Evolutionary conservation across 2,329 filamentous ascomycete genomes (phyloP).

Genomic region (Aspergillus japonicus): DNA sequence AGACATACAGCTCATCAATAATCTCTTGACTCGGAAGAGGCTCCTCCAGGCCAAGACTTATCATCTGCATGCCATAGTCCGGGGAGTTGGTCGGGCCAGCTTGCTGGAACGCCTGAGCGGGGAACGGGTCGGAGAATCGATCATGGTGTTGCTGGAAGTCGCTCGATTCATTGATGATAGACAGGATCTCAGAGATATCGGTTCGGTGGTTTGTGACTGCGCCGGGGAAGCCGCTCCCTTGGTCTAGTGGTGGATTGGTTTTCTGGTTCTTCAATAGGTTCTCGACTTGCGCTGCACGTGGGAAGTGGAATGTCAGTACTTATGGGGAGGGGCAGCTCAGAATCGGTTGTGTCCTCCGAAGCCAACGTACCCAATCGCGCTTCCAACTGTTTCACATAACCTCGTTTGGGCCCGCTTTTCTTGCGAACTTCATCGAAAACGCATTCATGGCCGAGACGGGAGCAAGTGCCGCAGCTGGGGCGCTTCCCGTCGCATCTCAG

Average conservation of each 20-base stretch:
- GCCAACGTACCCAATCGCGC: constrained; percentile 75
- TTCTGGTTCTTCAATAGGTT: constrained; percentile 82
- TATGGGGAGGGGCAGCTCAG: not conserved
- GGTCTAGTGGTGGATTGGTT: constrained; percentile 33
- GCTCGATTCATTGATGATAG: constrained; percentile 26
- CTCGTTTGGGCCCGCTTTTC: constrained; percentile 91
- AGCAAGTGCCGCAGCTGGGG: constrained; percentile 85
- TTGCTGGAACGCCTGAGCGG: not conserved
- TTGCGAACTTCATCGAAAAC: constrained; percentile 88
- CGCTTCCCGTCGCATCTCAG: constrained; percentile 82
- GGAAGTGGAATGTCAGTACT: constrained; percentile 14
- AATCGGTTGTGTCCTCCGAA: not conserved
- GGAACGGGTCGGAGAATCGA: not conserved
- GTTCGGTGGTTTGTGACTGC: constrained; percentile 31
- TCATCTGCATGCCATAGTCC: constrained; percentile 78
- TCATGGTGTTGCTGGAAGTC: not conserved
- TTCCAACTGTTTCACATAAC: constrained; percentile 91
- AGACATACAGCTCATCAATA: constrained; percentile 74
- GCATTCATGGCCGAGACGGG: constrained; percentile 80
- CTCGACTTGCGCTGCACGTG: constrained; percentile 77
- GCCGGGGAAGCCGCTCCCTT: constrained; percentile 23
- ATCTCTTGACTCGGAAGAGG: constrained; percentile 74
- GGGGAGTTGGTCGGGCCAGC: not conserved
- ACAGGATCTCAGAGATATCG: constrained; percentile 25
- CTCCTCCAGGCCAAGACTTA: constrained; percentile 78